These are phyloP conservation scores for Kodamaea restingae DNA, from an alignment of 805 yeast species.

Conservation along the genomic window DNA sequence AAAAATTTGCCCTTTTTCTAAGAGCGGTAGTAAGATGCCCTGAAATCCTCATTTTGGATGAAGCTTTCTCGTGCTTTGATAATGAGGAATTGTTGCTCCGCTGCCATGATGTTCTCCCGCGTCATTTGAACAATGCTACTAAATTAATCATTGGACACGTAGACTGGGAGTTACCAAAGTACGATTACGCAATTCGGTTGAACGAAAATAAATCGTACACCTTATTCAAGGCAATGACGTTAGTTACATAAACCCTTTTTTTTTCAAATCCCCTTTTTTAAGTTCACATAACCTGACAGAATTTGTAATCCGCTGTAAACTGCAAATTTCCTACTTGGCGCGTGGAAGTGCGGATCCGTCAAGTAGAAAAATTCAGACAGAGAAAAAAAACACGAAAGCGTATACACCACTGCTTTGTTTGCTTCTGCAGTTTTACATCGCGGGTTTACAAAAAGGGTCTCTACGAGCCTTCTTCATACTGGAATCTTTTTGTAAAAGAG, in stretches of 20 bases:
- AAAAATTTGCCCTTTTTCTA: slow-evolving; percentile 70
- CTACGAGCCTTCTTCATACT: slow-evolving; percentile 3
- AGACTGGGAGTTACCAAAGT: slow-evolving; percentile 70
- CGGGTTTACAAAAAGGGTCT: not conserved
- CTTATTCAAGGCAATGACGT: not conserved
- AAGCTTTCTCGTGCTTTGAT: slow-evolving; percentile 90
- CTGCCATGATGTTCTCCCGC: slow-evolving; percentile 30
- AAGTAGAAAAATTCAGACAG: not conserved
- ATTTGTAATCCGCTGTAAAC: not conserved
- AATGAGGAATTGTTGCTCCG: slow-evolving; percentile 39
- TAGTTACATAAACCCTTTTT: too few relatives aligned
- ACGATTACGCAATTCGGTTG: slow-evolving; percentile 44
- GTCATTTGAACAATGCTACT: slow-evolving; percentile 45
- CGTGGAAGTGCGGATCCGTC: not conserved
- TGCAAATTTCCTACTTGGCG: not conserved
- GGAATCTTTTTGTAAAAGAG: not conserved
- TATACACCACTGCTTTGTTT: not conserved
- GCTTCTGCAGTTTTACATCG: not conserved
- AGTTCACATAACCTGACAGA: too few relatives aligned
- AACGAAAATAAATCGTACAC: slow-evolving; percentile 6
- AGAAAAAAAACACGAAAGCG: slow-evolving; percentile 5
- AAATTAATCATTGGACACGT: slow-evolving; percentile 81
- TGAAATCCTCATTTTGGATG: slow-evolving; percentile 75
- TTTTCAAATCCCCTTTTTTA: too few relatives aligned
- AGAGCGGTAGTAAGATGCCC: slow-evolving; percentile 80